Conservation (phyloP, 2,329 filamentous ascomycete species). For the Stachybotrys chartarum region DNA sequence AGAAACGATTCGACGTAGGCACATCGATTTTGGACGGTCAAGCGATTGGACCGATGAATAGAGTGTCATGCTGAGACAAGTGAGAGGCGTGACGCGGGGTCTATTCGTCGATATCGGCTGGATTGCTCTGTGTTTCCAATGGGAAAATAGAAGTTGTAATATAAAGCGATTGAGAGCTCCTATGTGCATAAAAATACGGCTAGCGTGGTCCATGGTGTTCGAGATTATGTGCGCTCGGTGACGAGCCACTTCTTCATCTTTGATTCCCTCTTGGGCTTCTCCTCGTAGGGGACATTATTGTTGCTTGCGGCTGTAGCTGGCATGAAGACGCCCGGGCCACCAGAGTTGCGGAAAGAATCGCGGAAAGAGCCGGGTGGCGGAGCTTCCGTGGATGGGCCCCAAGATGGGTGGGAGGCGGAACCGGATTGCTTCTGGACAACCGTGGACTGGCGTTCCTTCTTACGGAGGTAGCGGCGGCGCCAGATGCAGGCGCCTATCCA, state of each 20-base stretch:
- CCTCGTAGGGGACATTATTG: constrained; percentile 18
- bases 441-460: constrained; percentile 48
- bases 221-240: constrained; percentile 30
- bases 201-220: background rate
- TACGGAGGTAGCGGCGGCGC: constrained; percentile 66
- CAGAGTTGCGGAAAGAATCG: constrained; percentile 12
- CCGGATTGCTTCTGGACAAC: constrained; percentile 30
- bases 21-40: background rate
- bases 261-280: constrained; percentile 22
- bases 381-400: constrained; percentile 23
- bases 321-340: constrained; percentile 15
- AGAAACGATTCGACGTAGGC: background rate
- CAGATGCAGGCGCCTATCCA: constrained; percentile 63
- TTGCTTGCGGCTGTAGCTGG: constrained; percentile 8
- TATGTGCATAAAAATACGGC: background rate
- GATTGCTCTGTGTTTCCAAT: too few species aligned
- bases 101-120: background rate
- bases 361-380: constrained; percentile 12
- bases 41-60: background rate
- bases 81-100: background rate
- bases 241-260: constrained; percentile 42
- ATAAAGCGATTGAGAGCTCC: background rate
- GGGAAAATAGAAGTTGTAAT: background rate
- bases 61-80: background rate
- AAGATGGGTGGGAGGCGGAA: constrained; percentile 26